Evolutionary conservation across 176 grass and related monocot genomes (phyloP).

Genomic region (Leersia perrieri): DNA sequence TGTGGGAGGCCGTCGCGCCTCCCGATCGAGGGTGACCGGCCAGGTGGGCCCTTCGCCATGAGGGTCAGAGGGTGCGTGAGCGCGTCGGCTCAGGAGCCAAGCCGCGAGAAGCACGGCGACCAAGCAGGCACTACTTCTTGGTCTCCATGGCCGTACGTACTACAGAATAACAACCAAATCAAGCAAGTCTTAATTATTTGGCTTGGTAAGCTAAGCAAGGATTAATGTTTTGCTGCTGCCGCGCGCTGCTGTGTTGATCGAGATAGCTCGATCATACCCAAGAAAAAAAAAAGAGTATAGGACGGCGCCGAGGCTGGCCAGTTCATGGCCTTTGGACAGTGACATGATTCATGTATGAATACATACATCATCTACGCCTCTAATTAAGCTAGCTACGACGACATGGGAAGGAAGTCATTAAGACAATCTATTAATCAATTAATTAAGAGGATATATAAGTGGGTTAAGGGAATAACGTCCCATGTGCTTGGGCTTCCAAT

Average conservation of each 20-base stretch:
- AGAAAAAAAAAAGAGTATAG: background rate
- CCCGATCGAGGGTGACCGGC: background rate
- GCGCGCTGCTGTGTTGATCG: too few relatives aligned
- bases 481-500: constrained; percentile 32
- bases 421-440: too few relatives aligned
- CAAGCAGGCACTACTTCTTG: background rate
- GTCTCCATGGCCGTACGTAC: too few relatives aligned
- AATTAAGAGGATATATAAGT: background rate
- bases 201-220: too few relatives aligned
- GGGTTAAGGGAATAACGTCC: background rate
- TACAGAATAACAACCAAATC: too few relatives aligned
- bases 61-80: too few relatives aligned
- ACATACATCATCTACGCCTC: background rate
- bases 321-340: background rate
- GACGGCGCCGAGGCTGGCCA: constrained; percentile 12
- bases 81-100: constrained; percentile 61
- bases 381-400: background rate
- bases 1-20: constrained; percentile 46
- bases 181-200: background rate
- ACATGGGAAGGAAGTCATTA: background rate
- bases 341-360: background rate
- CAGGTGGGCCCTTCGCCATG: constrained; percentile 38
- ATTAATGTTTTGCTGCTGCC: too few relatives aligned
- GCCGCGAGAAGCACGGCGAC: background rate
- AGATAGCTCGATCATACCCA: too few relatives aligned